A percentile compares a stretch with the other conserved stretches of the same genome.
phyloP scores from a whole-genome alignment of 2,329 filamentous ascomycete genomes.

The Pestalotiopsis sp. region DNA sequence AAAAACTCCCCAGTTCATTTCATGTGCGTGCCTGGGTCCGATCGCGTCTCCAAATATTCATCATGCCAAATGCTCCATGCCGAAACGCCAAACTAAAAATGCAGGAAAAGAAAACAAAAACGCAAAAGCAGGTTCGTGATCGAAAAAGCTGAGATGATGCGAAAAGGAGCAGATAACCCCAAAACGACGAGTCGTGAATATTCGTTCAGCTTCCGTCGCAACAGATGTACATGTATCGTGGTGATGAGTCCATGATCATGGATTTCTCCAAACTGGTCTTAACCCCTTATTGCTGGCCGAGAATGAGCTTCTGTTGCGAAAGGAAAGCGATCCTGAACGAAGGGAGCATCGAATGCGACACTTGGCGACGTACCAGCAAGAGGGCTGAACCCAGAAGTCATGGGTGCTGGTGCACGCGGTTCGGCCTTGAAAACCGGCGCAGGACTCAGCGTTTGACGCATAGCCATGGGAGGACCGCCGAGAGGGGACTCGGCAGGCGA shows the following conservation, averaged over 20 bases:
- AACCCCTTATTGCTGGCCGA: slow-evolving; percentile 51
- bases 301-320: slow-evolving; percentile 52
- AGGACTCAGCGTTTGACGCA: slow-evolving; percentile 34
- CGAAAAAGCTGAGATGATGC: not conserved
- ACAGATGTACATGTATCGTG: not conserved
- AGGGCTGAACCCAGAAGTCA: slow-evolving; percentile 45
- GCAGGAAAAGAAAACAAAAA: not conserved
- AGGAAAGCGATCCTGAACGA: slow-evolving; percentile 49
- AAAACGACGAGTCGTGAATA: slow-evolving; percentile 4
- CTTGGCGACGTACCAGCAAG: slow-evolving; percentile 43
- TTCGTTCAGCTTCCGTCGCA: not conserved
- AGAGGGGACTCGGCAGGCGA: slow-evolving; percentile 38
- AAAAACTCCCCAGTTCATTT: not conserved
- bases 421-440: slow-evolving; percentile 36
- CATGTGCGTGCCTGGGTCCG: slow-evolving; percentile 7
- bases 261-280: slow-evolving; percentile 14
- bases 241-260: not conserved
- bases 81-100: slow-evolving; percentile 7
- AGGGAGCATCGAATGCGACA: slow-evolving; percentile 23
- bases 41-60: not conserved
- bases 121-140: not conserved
- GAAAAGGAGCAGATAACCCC: not conserved
- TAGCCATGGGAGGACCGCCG: slow-evolving; percentile 22
- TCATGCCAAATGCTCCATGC: slow-evolving; percentile 4
- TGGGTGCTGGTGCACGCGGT: slow-evolving; percentile 47